These are phyloP conservation scores for Monosporascus sp. DNA, from an alignment of 2,329 filamentous ascomycete species.

Conservation along the genomic window DNA sequence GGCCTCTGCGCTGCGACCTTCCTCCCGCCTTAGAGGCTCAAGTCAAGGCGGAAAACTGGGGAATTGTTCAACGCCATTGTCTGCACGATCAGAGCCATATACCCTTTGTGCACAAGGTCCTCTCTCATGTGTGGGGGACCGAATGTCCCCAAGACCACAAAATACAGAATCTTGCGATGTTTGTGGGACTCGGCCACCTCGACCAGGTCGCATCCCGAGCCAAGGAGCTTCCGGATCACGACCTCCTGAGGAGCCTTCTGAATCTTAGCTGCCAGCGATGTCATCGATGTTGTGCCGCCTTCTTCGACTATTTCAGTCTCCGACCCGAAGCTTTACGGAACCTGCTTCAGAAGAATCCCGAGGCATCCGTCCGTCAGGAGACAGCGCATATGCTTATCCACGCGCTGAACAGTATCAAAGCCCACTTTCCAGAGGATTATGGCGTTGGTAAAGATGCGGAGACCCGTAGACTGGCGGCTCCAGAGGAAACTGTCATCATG, in stretches of 20 bases:
- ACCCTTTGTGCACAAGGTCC: conserved; percentile 57
- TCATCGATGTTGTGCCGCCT: conserved; percentile 49
- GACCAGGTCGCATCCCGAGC: conserved; percentile 70
- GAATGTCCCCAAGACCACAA: conserved; percentile 44
- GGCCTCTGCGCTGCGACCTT: conserved; percentile 41
- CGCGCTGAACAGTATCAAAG: conserved; percentile 48
- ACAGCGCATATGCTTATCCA: conserved; percentile 45
- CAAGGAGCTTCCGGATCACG: conserved; percentile 62
- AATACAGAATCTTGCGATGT: conserved; percentile 45
- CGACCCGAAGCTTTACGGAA: conserved; percentile 56
- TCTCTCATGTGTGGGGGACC: conserved; percentile 49
- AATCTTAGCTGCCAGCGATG: conserved; percentile 44
- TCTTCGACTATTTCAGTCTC: conserved; percentile 55
- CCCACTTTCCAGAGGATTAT: conserved; percentile 41
- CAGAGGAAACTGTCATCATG: conserved; percentile 27
- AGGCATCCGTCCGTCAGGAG: conserved; percentile 48
- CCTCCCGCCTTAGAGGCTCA: conserved; percentile 44
- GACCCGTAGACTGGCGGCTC: conserved; percentile 26
- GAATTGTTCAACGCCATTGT: conserved; percentile 70
- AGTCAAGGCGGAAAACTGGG: conserved; percentile 67
- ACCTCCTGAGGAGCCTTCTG: conserved; percentile 45
- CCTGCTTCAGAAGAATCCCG: conserved; percentile 57
- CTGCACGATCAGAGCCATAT: conserved; percentile 70
- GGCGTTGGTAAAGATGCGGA: conserved; percentile 25
- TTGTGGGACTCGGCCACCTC: conserved; percentile 57